phyloP scores from a whole-genome alignment of 2,329 filamentous ascomycete genomes.

The Elsinoe ampelina region DNA sequence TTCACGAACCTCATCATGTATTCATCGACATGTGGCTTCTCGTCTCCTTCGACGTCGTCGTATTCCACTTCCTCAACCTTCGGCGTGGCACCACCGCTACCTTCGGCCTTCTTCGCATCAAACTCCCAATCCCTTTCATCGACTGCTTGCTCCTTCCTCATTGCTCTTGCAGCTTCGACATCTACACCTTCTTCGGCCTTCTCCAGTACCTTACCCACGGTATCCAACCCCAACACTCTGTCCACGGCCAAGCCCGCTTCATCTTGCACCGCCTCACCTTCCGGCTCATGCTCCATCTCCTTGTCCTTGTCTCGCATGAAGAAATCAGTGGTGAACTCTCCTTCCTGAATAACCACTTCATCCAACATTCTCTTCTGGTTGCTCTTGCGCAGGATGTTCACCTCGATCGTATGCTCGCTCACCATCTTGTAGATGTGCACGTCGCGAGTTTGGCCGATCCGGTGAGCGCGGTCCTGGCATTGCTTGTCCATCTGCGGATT shows the following conservation, averaged over 20 bases:
- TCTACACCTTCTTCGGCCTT: conserved; percentile 90
- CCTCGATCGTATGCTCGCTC: conserved; percentile 70
- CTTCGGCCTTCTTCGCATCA: conserved; percentile 34
- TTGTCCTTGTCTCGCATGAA: conserved; percentile 68
- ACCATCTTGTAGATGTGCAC: conserved; percentile 83
- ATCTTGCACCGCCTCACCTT: conserved; percentile 44
- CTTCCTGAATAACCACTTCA: conserved; percentile 96
- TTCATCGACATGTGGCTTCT: conserved; percentile 60
- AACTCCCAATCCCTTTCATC: conserved; percentile 88
- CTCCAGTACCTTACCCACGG: conserved; percentile 65
- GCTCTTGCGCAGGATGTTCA: conserved; percentile 91
- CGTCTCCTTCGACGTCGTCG: conserved; percentile 31
- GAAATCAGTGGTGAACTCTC: conserved; percentile 94
- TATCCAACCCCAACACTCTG: conserved; percentile 65
- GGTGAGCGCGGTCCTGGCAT: conserved; percentile 93
- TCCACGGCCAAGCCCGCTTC: conserved; percentile 73
- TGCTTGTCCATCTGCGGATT: conserved; percentile 99
- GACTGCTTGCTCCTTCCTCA: conserved; percentile 75
- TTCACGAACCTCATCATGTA: conserved; percentile 31
- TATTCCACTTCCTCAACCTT: conserved; percentile 16
- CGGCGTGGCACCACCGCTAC: conserved; percentile 12
- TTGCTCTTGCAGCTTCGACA: conserved; percentile 74
- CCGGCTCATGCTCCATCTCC: conserved; percentile 28
- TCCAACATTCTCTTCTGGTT: conserved; percentile 97
- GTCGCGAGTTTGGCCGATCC: conserved; percentile 93